Percentiles rank a stretch among this genome's conserved stretches.
phyloP scores from a whole-genome alignment of 1,139 yeast species.

The Taphrina communis region DNA sequence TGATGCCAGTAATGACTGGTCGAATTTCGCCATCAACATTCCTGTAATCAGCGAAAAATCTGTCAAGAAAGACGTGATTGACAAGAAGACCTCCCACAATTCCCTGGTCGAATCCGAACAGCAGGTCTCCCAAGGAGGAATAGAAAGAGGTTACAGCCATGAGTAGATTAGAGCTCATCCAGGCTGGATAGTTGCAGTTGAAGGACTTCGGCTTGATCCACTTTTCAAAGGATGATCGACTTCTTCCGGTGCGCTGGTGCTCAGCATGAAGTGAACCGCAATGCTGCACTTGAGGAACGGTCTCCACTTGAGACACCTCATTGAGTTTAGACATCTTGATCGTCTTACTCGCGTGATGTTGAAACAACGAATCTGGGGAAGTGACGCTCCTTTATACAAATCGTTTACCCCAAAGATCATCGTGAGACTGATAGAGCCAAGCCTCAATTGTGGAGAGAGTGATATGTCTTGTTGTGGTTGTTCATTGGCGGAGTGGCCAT shows the following conservation, averaged over 20 bases:
- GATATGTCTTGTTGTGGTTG: background rate
- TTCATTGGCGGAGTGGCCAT: background rate
- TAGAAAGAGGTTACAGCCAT: slow-evolving; percentile 11
- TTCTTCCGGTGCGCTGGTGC: background rate
- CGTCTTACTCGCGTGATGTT: background rate
- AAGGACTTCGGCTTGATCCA: slow-evolving; percentile 13
- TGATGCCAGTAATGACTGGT: slow-evolving; percentile 14
- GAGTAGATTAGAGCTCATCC: background rate
- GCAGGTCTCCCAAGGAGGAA: slow-evolving; percentile 7
- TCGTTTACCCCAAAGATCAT: background rate
- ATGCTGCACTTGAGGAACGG: background rate
- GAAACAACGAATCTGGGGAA: slow-evolving; percentile 11
- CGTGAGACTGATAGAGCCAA: slow-evolving; percentile 11
- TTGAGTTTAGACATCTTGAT: background rate
- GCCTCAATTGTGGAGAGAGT: slow-evolving; percentile 7
- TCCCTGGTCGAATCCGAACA: slow-evolving; percentile 11
- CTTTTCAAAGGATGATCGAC: background rate
- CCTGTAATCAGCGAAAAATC: slow-evolving; percentile 7
- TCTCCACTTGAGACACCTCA: slow-evolving; percentile 11
- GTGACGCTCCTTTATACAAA: slow-evolving; percentile 8
- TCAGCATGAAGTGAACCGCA: background rate
- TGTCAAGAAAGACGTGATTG: slow-evolving; percentile 8
- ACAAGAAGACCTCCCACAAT: slow-evolving; percentile 7
- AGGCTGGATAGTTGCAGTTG: slow-evolving; percentile 3
- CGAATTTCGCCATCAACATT: slow-evolving; percentile 3